A percentile compares a stretch with the other conserved stretches of the same genome.
These are phyloP conservation scores for Aspergillus tubingensis DNA, from an alignment of 2,329 filamentous ascomycete species.

Conservation along the genomic window DNA sequence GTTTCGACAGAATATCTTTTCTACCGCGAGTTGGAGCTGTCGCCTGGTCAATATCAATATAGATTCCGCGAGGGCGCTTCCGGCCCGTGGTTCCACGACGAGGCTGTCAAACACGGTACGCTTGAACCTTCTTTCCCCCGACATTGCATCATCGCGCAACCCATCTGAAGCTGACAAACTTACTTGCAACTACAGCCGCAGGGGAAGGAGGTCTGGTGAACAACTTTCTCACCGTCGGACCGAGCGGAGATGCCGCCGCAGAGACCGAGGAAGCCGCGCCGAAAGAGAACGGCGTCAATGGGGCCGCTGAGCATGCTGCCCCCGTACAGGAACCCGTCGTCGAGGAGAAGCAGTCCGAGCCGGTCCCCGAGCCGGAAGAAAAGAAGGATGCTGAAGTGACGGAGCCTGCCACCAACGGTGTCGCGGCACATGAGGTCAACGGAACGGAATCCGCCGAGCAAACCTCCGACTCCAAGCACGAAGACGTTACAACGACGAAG, in stretches of 20 bases:
- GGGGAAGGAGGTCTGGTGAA: constrained; percentile 28
- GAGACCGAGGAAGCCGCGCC: neutral
- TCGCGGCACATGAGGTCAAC: constrained; percentile 16
- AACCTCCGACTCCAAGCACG: constrained; percentile 7
- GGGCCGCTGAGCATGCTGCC: neutral
- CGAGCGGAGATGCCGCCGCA: constrained; percentile 2
- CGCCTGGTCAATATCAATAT: constrained; percentile 29
- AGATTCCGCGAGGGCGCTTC: constrained; percentile 27
- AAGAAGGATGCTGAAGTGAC: constrained; percentile 8
- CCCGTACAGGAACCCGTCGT: constrained; percentile 5
- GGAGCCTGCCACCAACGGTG: constrained; percentile 9
- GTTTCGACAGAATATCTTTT: constrained; percentile 25
- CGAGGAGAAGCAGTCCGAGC: constrained; percentile 14
- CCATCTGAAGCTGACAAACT: constrained; percentile 5
- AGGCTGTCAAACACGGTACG: constrained; percentile 30
- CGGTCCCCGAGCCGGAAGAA: constrained; percentile 8
- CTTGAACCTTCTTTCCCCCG: neutral
- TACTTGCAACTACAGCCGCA: constrained; percentile 16
- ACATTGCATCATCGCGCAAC: neutral
- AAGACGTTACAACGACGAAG: constrained; percentile 5
- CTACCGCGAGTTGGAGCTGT: constrained; percentile 21
- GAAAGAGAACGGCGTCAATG: constrained; percentile 15
- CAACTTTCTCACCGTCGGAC: constrained; percentile 21
- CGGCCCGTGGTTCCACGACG: constrained; percentile 30
- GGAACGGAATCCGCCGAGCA: constrained; percentile 13